Evolutionary conservation across 2,329 filamentous ascomycete species (phyloP).

Genomic region (Trichoderma koningiopsis): DNA sequence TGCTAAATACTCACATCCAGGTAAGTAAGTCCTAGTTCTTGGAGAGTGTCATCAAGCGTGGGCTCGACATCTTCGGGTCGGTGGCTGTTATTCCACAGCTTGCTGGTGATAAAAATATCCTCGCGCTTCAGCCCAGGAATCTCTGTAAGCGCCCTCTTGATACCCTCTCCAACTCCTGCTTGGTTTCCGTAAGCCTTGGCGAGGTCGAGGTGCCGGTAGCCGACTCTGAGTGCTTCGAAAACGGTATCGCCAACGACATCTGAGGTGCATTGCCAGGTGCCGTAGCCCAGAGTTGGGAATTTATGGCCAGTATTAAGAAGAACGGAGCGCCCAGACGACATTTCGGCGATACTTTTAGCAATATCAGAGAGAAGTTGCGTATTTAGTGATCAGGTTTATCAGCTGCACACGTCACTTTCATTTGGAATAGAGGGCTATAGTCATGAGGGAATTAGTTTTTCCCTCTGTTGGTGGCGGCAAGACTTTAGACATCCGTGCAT

Average conservation of each 20-base stretch:
- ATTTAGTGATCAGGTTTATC: not conserved
- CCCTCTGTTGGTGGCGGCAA: not conserved
- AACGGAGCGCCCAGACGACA: constrained; percentile 60
- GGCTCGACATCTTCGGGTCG: constrained; percentile 60
- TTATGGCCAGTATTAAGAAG: constrained; percentile 65
- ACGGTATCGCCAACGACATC: constrained; percentile 66
- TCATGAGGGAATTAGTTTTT: not conserved
- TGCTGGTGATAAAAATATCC: constrained; percentile 55
- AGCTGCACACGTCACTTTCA: not conserved
- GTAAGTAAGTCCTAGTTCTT: constrained; percentile 59
- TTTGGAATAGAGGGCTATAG: not conserved
- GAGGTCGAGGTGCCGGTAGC: constrained; percentile 64
- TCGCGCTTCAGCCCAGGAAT: constrained; percentile 53
- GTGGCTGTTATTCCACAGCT: constrained; percentile 62
- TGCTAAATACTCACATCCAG: constrained; percentile 47
- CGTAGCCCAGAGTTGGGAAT: constrained; percentile 62
- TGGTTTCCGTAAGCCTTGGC: constrained; percentile 66
- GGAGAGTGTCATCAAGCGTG: constrained; percentile 57
- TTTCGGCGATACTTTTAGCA: constrained; percentile 34
- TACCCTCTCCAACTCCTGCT: constrained; percentile 57
- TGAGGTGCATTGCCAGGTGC: constrained; percentile 68
- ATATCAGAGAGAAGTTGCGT: not conserved
- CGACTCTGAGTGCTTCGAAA: constrained; percentile 61
- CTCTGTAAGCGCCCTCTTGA: constrained; percentile 49
- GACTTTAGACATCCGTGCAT: not conserved